Conservation (phyloP, 2,329 filamentous ascomycete genomes). For the Hypoxylon sp. region DNA sequence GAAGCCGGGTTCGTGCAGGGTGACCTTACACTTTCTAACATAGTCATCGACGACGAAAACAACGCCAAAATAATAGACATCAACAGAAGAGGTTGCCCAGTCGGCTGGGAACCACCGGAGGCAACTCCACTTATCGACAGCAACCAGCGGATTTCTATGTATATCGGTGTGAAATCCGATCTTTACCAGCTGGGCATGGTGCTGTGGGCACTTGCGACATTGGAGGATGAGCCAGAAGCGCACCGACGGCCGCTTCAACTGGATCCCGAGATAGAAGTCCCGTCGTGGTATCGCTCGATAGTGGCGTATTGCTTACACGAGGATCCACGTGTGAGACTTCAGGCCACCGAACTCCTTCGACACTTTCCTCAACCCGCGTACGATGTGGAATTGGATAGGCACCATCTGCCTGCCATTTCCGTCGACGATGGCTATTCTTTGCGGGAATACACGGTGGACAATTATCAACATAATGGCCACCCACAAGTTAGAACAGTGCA, state of each 20-base stretch:
- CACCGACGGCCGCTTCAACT: constrained; percentile 77
- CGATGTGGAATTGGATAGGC: constrained; percentile 44
- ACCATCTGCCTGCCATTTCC: constrained; percentile 52
- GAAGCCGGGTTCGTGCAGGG: constrained; percentile 97
- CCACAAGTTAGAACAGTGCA: constrained; percentile 57
- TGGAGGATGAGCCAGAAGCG: constrained; percentile 89
- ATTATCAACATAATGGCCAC: constrained; percentile 51
- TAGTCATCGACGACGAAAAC: constrained; percentile 86
- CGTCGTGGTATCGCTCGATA: constrained; percentile 81
- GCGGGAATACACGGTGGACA: constrained; percentile 56
- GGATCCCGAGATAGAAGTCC: constrained; percentile 71
- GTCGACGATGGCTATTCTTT: constrained; percentile 56
- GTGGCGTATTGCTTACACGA: constrained; percentile 81
- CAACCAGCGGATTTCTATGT: constrained; percentile 93
- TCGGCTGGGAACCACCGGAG: constrained; percentile 97
- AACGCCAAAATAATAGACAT: constrained; percentile 98
- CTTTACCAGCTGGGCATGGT: constrained; percentile 98
- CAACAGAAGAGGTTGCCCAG: constrained; percentile 94
- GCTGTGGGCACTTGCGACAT: constrained; percentile 88
- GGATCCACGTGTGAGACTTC: constrained; percentile 76
- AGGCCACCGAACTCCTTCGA: constrained; percentile 77
- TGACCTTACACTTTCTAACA: constrained; percentile 96
- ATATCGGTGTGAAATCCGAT: constrained; percentile 97
- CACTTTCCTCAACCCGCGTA: constrained; percentile 68
- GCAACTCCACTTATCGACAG: constrained; percentile 86